Conservation (phyloP, 495 filamentous ascomycete species). For the Cercophora sp. region DNA sequence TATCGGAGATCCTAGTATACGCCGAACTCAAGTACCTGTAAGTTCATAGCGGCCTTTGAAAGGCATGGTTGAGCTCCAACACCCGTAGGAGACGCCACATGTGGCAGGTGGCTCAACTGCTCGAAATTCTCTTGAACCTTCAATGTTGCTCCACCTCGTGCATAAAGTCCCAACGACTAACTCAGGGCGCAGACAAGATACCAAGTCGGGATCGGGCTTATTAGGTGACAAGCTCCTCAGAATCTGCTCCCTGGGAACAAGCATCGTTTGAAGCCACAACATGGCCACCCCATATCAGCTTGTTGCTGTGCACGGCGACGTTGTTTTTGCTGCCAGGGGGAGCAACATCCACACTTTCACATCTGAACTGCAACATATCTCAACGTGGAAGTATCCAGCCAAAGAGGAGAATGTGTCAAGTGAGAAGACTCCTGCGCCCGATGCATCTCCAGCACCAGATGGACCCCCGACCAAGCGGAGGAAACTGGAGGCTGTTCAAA, state of each 20-base stretch:
- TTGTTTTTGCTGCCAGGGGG: constrained; percentile 41
- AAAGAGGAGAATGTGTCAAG: constrained; percentile 10
- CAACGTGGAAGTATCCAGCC: constrained; percentile 39
- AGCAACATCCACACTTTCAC: constrained; percentile 39
- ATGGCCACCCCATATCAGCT: constrained; percentile 42
- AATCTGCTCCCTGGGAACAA: background rate
- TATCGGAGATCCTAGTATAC: too few species aligned
- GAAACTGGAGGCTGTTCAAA: constrained; percentile 18
- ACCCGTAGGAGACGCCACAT: too few species aligned
- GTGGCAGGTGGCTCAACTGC: too few species aligned
- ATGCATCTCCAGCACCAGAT: constrained; percentile 20
- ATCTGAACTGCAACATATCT: constrained; percentile 30
- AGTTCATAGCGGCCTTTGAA: too few species aligned
- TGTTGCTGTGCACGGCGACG: constrained; percentile 32
- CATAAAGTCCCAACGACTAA: too few species aligned
- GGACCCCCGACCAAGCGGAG: constrained; percentile 31
- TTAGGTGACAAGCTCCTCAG: too few species aligned
- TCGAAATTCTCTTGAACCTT: too few species aligned
- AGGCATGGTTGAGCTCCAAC: too few species aligned
- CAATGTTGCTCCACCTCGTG: too few species aligned
- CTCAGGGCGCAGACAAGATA: background rate
- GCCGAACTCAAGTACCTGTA: too few species aligned
- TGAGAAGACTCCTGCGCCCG: background rate
- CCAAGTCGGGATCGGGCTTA: too few species aligned
- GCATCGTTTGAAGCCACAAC: constrained; percentile 2